Conservation (phyloP, 495 filamentous ascomycete species). For the Neurospora sp. region DNA sequence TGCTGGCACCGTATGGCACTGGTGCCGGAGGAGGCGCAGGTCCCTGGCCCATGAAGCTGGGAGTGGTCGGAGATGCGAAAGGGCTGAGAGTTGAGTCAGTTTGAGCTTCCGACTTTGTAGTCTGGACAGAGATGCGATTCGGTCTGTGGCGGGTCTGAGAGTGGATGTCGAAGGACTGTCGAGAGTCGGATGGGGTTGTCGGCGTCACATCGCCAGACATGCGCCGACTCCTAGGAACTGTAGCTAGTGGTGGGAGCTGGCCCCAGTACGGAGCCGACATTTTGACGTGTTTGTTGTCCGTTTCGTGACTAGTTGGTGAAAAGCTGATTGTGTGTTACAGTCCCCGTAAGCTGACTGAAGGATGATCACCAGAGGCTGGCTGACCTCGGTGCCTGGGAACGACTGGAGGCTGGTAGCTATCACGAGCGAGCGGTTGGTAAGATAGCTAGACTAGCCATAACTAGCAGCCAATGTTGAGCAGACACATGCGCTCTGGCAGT, state of each 20-base stretch:
- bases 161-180: constrained; percentile 34
- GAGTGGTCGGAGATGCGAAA: constrained; percentile 38
- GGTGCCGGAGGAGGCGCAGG: constrained; percentile 42
- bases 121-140: constrained; percentile 34
- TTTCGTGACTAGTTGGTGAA: constrained; percentile 3
- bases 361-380: neutral
- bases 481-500: constrained; percentile 35
- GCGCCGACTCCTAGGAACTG: constrained; percentile 24
- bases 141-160: constrained; percentile 22
- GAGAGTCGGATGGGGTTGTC: constrained; percentile 17
- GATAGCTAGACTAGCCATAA: neutral
- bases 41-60: constrained; percentile 35
- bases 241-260: constrained; percentile 26
- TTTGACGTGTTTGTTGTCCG: constrained; percentile 16
- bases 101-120: constrained; percentile 35
- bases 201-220: constrained; percentile 30
- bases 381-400: neutral
- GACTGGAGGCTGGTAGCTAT: constrained; percentile 1
- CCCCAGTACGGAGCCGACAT: constrained; percentile 37
- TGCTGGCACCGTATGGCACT: constrained; percentile 29
- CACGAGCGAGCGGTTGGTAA: neutral
- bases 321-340: neutral
- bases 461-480: constrained; percentile 31
- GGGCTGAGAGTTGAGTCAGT: constrained; percentile 43
- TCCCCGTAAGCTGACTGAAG: neutral